A percentile compares a stretch with the other conserved stretches of the same genome.
Evolutionary conservation across 2,329 filamentous ascomycete genomes (phyloP).

Genomic region (Fusarium sulawesiense): DNA sequence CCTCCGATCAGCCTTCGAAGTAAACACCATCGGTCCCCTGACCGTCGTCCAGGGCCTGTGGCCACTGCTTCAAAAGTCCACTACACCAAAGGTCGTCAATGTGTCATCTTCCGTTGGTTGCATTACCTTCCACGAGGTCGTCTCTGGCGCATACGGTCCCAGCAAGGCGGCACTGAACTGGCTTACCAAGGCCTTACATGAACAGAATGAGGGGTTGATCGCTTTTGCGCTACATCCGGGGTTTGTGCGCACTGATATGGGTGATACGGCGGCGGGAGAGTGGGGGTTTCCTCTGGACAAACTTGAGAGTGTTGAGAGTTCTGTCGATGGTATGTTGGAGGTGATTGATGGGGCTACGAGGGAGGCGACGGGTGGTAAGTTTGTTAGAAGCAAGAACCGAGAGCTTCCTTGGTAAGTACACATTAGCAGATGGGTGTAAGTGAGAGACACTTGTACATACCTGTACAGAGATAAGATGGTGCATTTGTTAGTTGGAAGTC

Average conservation of each 20-base stretch:
- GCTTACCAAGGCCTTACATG: constrained; percentile 47
- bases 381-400: constrained; percentile 48
- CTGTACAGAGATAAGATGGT: background rate
- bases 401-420: constrained; percentile 44
- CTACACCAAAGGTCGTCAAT: constrained; percentile 50
- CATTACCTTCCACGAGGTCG: constrained; percentile 48
- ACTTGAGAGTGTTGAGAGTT: constrained; percentile 49
- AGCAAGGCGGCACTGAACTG: constrained; percentile 53
- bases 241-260: constrained; percentile 51
- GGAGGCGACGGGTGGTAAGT: constrained; percentile 50
- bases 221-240: constrained; percentile 54
- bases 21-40: constrained; percentile 58
- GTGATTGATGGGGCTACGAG: constrained; percentile 53
- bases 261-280: constrained; percentile 47
- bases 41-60: constrained; percentile 47
- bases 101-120: constrained; percentile 53
- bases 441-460: background rate
- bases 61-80: constrained; percentile 50
- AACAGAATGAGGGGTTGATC: constrained; percentile 44
- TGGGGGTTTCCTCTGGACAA: constrained; percentile 47
- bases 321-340: constrained; percentile 48
- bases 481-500: fast-evolving
- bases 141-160: constrained; percentile 50
- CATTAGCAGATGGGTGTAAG: background rate
- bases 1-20: constrained; percentile 54